Evolutionary conservation across 2,329 filamentous ascomycete genomes (phyloP).

Genomic region (Alternaria solani): DNA sequence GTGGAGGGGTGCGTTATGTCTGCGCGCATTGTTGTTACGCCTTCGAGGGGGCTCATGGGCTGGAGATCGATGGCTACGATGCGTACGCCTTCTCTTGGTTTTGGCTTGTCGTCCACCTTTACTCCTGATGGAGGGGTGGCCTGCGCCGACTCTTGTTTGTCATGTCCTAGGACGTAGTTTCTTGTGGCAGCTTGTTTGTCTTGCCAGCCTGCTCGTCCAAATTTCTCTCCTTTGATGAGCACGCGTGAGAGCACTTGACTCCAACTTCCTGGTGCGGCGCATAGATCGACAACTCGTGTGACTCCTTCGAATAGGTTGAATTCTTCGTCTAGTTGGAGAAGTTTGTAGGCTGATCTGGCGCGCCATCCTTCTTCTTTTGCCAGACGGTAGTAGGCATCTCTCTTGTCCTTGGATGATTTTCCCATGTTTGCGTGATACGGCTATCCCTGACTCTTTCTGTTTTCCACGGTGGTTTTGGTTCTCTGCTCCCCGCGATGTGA

Average conservation of each 20-base stretch:
- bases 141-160: conserved; percentile 7
- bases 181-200: conserved; percentile 76
- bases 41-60: conserved; percentile 91
- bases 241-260: conserved; percentile 94
- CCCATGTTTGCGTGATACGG: conserved; percentile 67
- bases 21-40: conserved; percentile 89
- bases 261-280: conserved; percentile 95
- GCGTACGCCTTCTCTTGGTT: conserved; percentile 75
- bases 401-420: conserved; percentile 98
- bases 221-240: conserved; percentile 90
- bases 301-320: conserved; percentile 94
- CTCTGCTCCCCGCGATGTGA: not conserved
- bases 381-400: conserved; percentile 95
- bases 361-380: conserved; percentile 99
- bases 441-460: not conserved
- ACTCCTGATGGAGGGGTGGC: not conserved
- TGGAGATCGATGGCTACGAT: conserved; percentile 97
- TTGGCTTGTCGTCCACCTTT: conserved; percentile 38
- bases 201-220: conserved; percentile 85
- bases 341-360: conserved; percentile 93
- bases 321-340: conserved; percentile 94
- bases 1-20: conserved; percentile 98
- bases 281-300: conserved; percentile 92
- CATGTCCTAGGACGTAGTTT: conserved; percentile 63
- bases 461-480: not conserved